Evolutionary conservation across 2,329 filamentous ascomycete genomes (phyloP).

Genomic region (Waltergamsia citrina): DNA sequence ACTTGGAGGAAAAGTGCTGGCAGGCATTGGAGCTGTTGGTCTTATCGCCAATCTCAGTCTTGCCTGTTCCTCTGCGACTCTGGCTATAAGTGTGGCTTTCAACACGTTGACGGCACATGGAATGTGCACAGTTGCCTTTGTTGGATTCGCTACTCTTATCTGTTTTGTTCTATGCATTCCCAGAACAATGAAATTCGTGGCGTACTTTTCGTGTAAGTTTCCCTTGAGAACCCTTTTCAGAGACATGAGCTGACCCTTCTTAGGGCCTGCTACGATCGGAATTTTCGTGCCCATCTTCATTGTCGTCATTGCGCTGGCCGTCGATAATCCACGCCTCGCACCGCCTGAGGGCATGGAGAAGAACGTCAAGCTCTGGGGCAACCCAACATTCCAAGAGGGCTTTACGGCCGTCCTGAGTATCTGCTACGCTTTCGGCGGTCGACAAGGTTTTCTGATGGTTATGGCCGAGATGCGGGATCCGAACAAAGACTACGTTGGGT

Average conservation of each 20-base stretch:
- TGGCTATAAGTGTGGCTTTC: slow-evolving; percentile 57
- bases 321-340: no score
- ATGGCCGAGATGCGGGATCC: background rate
- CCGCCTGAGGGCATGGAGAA: no score
- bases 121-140: slow-evolving; percentile 58
- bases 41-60: slow-evolving; percentile 65
- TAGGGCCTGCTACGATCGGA: no score
- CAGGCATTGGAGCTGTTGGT: slow-evolving; percentile 37
- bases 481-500: background rate
- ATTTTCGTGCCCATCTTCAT: no score
- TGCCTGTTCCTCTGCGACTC: slow-evolving; percentile 57
- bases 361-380: no score
- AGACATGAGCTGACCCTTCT: background rate
- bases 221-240: background rate
- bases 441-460: background rate
- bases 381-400: no score
- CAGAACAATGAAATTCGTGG: slow-evolving; percentile 46
- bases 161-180: slow-evolving; percentile 57
- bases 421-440: no score
- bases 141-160: slow-evolving; percentile 50
- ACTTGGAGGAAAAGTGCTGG: slow-evolving; percentile 24
- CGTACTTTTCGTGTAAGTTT: slow-evolving; percentile 13
- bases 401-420: no score
- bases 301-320: no score
- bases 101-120: slow-evolving; percentile 56